Conservation (phyloP, 345 rosid genomes). For the Aquilaria malaccensis region DNA sequence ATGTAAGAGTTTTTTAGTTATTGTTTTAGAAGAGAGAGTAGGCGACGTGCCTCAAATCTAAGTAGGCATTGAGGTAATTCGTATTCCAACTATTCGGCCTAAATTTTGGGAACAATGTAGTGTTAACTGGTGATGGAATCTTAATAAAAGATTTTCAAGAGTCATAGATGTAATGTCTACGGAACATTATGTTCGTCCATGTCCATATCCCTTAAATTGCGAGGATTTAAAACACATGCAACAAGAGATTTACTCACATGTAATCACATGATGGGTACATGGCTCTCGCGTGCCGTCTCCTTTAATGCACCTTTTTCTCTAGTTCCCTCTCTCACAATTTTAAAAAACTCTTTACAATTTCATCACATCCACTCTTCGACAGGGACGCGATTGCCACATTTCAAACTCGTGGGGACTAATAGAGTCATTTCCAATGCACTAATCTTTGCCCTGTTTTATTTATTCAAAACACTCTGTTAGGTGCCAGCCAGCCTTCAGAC, state of each 20-base stretch:
- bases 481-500: too few relatives aligned
- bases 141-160: neutral
- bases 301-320: slow-evolving; percentile 1
- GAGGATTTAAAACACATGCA: slow-evolving; percentile 3
- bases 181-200: neutral
- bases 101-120: too few relatives aligned
- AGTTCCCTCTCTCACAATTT: slow-evolving; percentile 29
- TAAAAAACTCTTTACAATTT: neutral
- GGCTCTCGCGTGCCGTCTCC: slow-evolving; percentile 20
- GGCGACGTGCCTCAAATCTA: too few relatives aligned
- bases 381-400: slow-evolving; percentile 13
- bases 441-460: slow-evolving; percentile 1
- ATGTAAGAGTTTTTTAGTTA: too few relatives aligned
- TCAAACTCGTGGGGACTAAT: slow-evolving; percentile 1
- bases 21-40: too few relatives aligned
- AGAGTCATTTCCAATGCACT: too few relatives aligned
- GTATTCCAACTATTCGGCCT: too few relatives aligned
- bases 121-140: neutral
- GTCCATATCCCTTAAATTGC: neutral
- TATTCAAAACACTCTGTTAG: neutral
- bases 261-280: slow-evolving; percentile 48
- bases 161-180: neutral
- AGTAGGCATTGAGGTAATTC: too few relatives aligned
- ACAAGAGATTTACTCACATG: slow-evolving; percentile 29
- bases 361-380: too few relatives aligned